These are phyloP conservation scores for Musa acuminata DNA, from an alignment of 176 grass and related monocot genomes.

Conservation along the genomic window DNA sequence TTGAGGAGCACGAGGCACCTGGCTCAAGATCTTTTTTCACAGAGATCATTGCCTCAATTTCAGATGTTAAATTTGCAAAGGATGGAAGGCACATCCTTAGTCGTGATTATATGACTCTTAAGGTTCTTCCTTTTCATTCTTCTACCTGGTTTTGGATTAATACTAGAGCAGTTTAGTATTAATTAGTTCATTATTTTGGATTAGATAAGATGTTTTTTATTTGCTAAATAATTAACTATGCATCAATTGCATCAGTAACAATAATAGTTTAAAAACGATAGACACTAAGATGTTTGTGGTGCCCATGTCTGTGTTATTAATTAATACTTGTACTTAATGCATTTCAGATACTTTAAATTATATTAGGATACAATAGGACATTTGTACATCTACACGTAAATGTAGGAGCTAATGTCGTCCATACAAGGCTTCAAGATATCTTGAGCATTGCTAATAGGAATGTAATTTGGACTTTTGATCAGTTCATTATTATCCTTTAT, in stretches of 20 bases:
- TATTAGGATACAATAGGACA: not conserved
- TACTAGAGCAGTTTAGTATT: not conserved
- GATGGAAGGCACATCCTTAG: conserved; percentile 89
- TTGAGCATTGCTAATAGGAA: no score
- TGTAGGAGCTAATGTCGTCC: no score
- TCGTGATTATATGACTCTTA: conserved; percentile 97
- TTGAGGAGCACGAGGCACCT: conserved; percentile 75
- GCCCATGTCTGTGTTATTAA: no score
- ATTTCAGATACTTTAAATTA: not conserved
- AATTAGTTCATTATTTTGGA: not conserved
- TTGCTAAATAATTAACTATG: not conserved
- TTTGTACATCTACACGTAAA: not conserved
- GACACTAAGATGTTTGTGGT: no score
- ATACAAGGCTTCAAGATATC: no score
- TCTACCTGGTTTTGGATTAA: not conserved
- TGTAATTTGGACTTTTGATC: no score
- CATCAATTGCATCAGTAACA: not conserved
- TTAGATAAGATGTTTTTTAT: not conserved
- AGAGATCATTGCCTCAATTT: conserved; percentile 98
- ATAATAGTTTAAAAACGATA: not conserved
- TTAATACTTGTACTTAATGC: not conserved
- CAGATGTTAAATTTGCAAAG: conserved; percentile 91
- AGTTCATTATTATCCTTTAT: no score
- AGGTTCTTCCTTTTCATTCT: conserved; percentile 38
- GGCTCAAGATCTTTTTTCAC: conserved; percentile 97